Base-by-base conservation (phyloP, 2,329 filamentous ascomycete genomes). In the Penicillium occitanis region DNA sequence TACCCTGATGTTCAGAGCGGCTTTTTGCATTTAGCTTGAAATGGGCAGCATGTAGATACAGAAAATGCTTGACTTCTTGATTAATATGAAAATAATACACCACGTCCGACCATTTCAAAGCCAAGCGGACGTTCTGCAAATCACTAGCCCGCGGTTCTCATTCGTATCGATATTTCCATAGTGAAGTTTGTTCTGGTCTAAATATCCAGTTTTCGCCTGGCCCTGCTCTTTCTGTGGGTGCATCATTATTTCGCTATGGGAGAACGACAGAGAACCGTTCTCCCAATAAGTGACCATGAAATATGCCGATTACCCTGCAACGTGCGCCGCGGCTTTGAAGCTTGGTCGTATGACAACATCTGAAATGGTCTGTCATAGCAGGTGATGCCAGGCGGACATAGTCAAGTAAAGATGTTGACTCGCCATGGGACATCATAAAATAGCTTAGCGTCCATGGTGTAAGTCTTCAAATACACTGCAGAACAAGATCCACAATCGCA, bases 401-500 rank as follows among this genome's bases (percentile, higher is more conserved):
- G 37, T 42, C 40, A 7, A 42, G 14, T 7, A 42, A 42, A n/a
- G 40, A 8, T 42, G 40, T n/a, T 13, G 4, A 37, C 14, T 13
- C 4, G 11, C 35, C 33, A 10, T 5, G 35, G 4, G 35, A 37
- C 35, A 37, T 37, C 35, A 37, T 37, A 19, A 48, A 17, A 25
- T 22, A 37, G 10, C 6, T 30, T 22, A 1, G 11, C 28, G 1
- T 62, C 25, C 30, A 22, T 37, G 3, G 11, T 1, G n/a, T 6
- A 62, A 13, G 17, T 6, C 14, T 13, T 75, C 72, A 81, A 30
- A 81, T 71, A 66, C 79, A 81, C 65, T 77, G 76, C 65, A 80
- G 69, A 42, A 79, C 78, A 65, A 82, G 74, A 66, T 82, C 80
- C 28, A 81, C 72, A 42, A 80, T 75, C 35, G 75, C 73, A 70